These are phyloP conservation scores for Pestalotiopsis sp. DNA, from an alignment of 2,329 filamentous ascomycete species.

Conservation along the genomic window DNA sequence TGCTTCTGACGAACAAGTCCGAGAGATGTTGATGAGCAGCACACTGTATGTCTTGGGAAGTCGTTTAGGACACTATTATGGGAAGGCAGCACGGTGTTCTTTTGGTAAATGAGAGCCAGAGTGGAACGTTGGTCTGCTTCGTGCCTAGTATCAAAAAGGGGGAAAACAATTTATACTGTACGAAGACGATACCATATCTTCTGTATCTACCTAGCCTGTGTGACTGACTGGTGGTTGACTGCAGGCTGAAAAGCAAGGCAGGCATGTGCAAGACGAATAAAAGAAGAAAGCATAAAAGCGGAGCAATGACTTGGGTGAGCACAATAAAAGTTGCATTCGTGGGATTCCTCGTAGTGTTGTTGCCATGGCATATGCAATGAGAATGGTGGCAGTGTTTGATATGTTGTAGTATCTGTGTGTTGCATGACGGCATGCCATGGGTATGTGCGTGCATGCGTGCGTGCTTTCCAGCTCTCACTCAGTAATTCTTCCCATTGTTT, in stretches of 20 bases:
- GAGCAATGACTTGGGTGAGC: not conserved
- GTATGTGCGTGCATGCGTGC: not conserved
- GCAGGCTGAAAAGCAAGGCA: not conserved
- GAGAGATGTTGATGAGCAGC: not conserved
- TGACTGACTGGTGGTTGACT: not conserved
- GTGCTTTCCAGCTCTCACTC: too few relatives aligned
- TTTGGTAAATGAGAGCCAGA: not conserved
- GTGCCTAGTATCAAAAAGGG: not conserved
- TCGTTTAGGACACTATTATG: not conserved
- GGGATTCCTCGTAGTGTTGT: not conserved
- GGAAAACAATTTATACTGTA: not conserved
- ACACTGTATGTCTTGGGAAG: not conserved
- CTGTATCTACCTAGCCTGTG: not conserved
- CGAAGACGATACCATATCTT: not conserved
- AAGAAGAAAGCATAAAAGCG: not conserved
- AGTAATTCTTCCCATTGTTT: not conserved
- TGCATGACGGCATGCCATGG: not conserved
- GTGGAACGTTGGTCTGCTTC: not conserved
- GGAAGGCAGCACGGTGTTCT: not conserved
- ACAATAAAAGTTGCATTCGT: not conserved
- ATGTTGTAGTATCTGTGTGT: not conserved
- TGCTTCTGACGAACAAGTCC: not conserved
- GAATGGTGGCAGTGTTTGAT: slow-evolving; percentile 4
- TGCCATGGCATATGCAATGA: not conserved
- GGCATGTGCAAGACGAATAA: not conserved